Base-by-base conservation (phyloP, 495 filamentous ascomycete species). In the Aspergillus panamensis region DNA sequence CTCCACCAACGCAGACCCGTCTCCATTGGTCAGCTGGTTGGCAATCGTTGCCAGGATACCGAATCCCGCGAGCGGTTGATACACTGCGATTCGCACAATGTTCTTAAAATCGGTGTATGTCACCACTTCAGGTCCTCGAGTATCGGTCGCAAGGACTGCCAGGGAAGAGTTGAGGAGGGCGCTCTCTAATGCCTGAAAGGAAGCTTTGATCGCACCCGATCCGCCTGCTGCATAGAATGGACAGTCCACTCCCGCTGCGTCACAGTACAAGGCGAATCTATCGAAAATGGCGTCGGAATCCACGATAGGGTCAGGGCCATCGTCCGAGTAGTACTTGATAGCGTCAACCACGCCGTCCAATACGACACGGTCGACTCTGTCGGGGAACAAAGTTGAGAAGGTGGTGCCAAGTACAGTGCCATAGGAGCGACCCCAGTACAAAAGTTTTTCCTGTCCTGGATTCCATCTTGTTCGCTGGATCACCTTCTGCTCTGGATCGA, bases 381-480 rank as follows among this genome's bases (percentile, higher is more conserved):
- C 70, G 0, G 82, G 82, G 32, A 73, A 80, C 63, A 84, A 77
- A 1, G 79, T 72, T 3, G 80, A 78, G 58, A 82, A 82, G 3
- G 76, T 81, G 0, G 82, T 73, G 0, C 85, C 86, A 4, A 89
- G 79, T 5, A 85, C 69, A 1, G 85, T 87, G 3, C 87, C 87
- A 61, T 89, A 89, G n/a, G 82, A 86, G 14, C 87, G 80, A 9
- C 87, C 81, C 74, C 86, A 87, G 48, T 82, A 87, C 6, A 82
- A 74, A 17, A 88, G 69, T 45, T 77, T 79, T 62, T 79, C 75
- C 29, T 63, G 44, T 40, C 75, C 80, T 0, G 48, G 63, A 6
- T 63, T 59, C 69, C 74, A 75, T 44, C 47, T 49, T 5, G 71
- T 75, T 21, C 68, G 66, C 13, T 49, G 17, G 12, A 61, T n/a